Base-by-base conservation (phyloP, 2,329 filamentous ascomycete genomes). In the Anthostomella pinea region DNA sequence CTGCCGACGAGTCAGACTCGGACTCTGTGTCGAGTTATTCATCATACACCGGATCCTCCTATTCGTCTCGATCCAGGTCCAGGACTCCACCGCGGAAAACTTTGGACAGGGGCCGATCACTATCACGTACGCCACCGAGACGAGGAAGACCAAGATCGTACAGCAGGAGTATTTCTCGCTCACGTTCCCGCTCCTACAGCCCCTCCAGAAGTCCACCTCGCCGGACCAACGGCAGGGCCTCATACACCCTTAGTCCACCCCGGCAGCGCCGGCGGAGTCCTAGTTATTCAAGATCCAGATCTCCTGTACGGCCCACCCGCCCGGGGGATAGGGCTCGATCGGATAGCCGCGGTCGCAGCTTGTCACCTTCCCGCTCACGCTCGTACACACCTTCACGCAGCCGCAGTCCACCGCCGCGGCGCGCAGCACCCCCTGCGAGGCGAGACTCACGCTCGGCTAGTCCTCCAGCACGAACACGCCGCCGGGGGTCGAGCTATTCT, bases 21-120 rank as follows among this genome's bases (percentile, higher is more conserved):
- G 83, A 86, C 29, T 87, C 83, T 0, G 79, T 81, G 8, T 88
- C 83, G 7, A 88, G 84, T 64, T 91, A 89, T 57, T 88, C 83
- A 0, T 88, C 85, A 14, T 86, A 87, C 56, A 77, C 75, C 1
- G 73, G 75, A 28, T 81, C 77, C 5, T 79, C 75, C 9, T 78
- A 78, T 58, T 81, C 75, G 3, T 66, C 67, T 8, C 62, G 67
- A n/a, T 74, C 72, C 3, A 62, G 69, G 32, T 73, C 71, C 21
- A 59, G 65, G 26, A 65, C 69, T 11, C 60, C 61, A 14, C 57
- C 61, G 9, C 55, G 62, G 21, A 58, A 58, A 27, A 52, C 54
- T 13, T 48, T 62, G 13, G 62, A 59, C 36, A 62, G 66, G 35
- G 63, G 60, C 8, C 59, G 62, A 9, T 63, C 64, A 3, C 40